These are phyloP conservation scores for Sphagnum fallax DNA, from an alignment of 228 moss, liverwort and hornwort species.

Conservation along the genomic window DNA sequence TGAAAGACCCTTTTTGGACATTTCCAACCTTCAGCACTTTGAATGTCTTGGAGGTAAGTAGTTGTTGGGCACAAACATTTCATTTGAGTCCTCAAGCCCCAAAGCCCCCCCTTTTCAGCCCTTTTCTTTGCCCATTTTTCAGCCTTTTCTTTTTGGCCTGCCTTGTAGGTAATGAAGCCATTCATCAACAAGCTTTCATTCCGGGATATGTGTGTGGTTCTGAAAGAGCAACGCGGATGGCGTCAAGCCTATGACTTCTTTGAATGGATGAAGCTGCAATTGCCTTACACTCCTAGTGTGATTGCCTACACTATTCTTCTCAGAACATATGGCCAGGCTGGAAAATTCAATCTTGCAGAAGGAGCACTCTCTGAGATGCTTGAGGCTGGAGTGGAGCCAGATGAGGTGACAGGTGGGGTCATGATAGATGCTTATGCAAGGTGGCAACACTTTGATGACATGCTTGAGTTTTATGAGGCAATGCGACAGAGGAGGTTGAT, in stretches of 20 bases:
- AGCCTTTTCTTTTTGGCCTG: no score
- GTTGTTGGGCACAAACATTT: no score
- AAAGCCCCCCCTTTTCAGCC: no score
- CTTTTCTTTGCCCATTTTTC: no score
- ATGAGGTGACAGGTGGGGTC: conserved; percentile 62
- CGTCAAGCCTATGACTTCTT: conserved; percentile 71
- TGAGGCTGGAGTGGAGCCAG: conserved; percentile 76
- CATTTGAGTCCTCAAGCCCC: no score
- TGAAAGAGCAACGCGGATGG: conserved; percentile 93
- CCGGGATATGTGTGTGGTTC: conserved; percentile 82
- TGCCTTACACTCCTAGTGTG: conserved; percentile 75
- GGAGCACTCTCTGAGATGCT: conserved; percentile 78
- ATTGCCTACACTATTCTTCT: conserved; percentile 89
- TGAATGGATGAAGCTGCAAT: conserved; percentile 98
- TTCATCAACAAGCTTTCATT: conserved; percentile 69
- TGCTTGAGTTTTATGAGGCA: conserved; percentile 75
- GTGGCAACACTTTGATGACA: conserved; percentile 53
- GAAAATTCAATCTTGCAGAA: conserved; percentile 80
- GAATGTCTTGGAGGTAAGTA: no score
- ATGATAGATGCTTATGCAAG: conserved; percentile 73
- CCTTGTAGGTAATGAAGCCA: conserved; percentile 62
- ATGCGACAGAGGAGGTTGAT: conserved; percentile 82
- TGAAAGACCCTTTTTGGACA: no score
- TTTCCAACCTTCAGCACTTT: no score
- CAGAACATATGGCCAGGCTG: conserved; percentile 65